Base-by-base conservation (phyloP, 225 moss, liverwort and hornwort genomes). In the Marchantia paleacea region DNA sequence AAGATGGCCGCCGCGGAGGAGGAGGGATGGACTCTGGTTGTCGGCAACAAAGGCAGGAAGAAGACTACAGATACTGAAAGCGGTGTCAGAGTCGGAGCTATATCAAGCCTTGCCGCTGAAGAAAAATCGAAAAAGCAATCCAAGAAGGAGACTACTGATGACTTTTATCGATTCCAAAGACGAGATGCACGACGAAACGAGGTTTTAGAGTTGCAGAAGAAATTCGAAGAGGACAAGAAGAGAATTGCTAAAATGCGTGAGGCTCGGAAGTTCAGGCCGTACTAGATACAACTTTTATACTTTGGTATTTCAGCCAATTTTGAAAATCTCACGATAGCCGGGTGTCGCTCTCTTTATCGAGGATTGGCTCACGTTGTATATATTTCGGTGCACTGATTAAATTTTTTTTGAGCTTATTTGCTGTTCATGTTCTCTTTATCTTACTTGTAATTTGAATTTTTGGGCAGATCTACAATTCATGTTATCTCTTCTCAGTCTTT, bases 21-120 rank as follows among this genome's bases (percentile, higher is more conserved):
- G 84, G 97, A 99, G 50, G 97, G 95, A 72, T 99, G 97, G 97
- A 99, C 97, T 71, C 82, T 99, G 75, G 95, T 99, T 62, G 90
- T 95, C 54, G 86, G 89, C 16, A 95, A 86, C 79, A 86, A 92
- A 78, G 97, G 97, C 51, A 89, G 95, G 86, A 95, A 91, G 75
- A 93, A 94, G 82, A 91, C 91, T 55, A 84, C 90, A n/a, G 93
- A 99, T 75, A 20, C 52, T 1, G 92, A 92, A 72, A 83, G 85
- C 73, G 95, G 97, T 47, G 73, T 95, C 28, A 84, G 90, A 77
- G 95, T 99, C 31, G 95, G 91, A 73, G 90, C 97, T 22, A 92
- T 99, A 61, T 89, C 95, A 10, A 73, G 85, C 55, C 87, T 90
- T 76, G 93, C 91, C 57, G 92, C 82, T 0, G 89, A 87, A 76